Conservation (phyloP, 306 rosid genomes). For the Cucumis hystrix region DNA sequence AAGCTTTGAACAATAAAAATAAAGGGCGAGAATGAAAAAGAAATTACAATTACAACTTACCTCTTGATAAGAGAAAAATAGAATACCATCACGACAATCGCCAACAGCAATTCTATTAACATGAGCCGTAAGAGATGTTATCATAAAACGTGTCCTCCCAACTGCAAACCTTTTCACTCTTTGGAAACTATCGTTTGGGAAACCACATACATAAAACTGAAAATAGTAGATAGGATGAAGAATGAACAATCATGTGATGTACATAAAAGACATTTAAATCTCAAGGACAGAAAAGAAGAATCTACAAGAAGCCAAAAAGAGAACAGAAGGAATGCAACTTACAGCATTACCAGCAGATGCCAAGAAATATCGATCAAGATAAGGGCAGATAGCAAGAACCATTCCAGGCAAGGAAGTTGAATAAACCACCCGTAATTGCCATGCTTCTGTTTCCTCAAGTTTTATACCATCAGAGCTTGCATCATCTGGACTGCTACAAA, state of each 20-base stretch:
- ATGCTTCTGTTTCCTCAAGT: constrained; percentile 75
- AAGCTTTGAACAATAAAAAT: neutral
- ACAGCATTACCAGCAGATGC: constrained; percentile 85
- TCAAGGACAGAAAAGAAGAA: neutral
- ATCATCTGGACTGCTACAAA: constrained; percentile 79
- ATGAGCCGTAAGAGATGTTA: constrained; percentile 70
- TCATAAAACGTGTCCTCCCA: constrained; percentile 57
- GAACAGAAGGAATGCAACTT: constrained; percentile 20
- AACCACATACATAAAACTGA: constrained; percentile 86
- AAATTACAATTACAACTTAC: constrained; percentile 27
- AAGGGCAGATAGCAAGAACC: constrained; percentile 74
- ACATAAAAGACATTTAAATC: neutral
- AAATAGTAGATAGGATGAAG: constrained; percentile 3
- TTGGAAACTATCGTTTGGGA: constrained; percentile 61
- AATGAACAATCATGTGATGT: neutral
- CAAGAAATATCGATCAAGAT: constrained; percentile 85
- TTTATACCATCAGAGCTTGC: constrained; percentile 74
- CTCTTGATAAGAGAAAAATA: constrained; percentile 70
- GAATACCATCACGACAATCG: constrained; percentile 87
- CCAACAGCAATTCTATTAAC: constrained; percentile 86
- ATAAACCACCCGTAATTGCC: constrained; percentile 72
- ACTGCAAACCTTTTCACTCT: constrained; percentile 51
- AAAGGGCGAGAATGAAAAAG: constrained; percentile 4
- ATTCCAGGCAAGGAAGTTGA: constrained; percentile 56
- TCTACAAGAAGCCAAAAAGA: constrained; percentile 3